Conservation (phyloP, 1,284 basidiomycete genomes). For the Meira miltonrushii region DNA sequence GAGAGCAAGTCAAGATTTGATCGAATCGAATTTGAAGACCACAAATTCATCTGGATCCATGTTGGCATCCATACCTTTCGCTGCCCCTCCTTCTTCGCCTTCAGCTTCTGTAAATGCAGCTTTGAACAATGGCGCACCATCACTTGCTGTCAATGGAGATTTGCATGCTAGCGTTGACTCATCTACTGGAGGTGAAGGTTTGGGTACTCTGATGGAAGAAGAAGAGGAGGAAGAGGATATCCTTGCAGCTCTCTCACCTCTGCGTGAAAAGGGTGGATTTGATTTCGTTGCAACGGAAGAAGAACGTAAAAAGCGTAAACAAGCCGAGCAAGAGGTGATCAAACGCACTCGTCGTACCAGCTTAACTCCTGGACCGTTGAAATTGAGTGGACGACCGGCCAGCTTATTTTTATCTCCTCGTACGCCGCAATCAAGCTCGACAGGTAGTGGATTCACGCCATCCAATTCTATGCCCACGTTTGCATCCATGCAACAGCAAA, state of each 20-base stretch:
- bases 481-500: no score
- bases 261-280: constrained; percentile 21
- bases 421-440: no score
- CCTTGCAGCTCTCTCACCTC: constrained; percentile 17
- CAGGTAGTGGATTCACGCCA: no score
- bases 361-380: constrained; percentile 40
- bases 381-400: constrained; percentile 42
- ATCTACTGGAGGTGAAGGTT: constrained; percentile 26
- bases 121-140: background rate
- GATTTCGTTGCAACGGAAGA: constrained; percentile 21
- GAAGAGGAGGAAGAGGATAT: constrained; percentile 39
- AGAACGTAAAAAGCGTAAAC: constrained; percentile 18
- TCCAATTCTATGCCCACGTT: no score
- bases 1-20: constrained; percentile 14
- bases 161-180: constrained; percentile 16
- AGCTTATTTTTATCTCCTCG: constrained; percentile 33
- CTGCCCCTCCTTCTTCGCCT: background rate
- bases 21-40: constrained; percentile 20
- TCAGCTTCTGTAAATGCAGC: background rate
- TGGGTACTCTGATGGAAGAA: constrained; percentile 41
- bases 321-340: constrained; percentile 31
- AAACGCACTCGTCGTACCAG: constrained; percentile 32
- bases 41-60: constrained; percentile 2
- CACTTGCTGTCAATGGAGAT: background rate
- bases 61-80: background rate